Conservation (phyloP, 2,329 filamentous ascomycete genomes). For the Diaporthe citriasiana region DNA sequence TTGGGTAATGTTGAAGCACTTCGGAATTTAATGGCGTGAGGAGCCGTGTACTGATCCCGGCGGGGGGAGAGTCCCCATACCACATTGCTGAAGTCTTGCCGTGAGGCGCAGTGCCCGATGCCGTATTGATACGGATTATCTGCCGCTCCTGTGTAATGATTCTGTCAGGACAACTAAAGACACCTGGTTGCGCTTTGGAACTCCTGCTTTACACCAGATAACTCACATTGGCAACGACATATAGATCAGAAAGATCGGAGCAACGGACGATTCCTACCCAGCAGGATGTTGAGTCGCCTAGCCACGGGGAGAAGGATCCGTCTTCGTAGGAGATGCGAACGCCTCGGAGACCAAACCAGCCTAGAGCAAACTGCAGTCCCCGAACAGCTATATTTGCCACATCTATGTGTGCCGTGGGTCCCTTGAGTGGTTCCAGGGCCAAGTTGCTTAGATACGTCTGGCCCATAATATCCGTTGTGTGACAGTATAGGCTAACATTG, state of each 20-base stretch:
- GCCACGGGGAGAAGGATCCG: not conserved
- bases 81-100: not conserved
- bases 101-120: too few relatives aligned
- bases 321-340: not conserved
- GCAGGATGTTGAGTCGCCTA: not conserved
- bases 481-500: not conserved
- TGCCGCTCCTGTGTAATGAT: not conserved
- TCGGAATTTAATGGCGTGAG: not conserved
- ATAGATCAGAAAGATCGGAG: not conserved
- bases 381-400: not conserved
- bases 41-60: not conserved
- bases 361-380: conserved; percentile 1
- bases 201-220: not conserved
- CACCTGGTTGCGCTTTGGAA: too few relatives aligned
- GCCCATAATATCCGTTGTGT: not conserved
- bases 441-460: not conserved
- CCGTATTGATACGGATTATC: not conserved
- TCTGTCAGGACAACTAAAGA: not conserved
- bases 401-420: not conserved
- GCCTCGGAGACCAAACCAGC: not conserved
- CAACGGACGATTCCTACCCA: not conserved
- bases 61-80: not conserved
- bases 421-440: not conserved
- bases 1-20: not conserved
- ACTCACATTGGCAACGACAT: not conserved